Evolutionary conservation across 352 stramenopile genomes (phyloP).

Genomic region (Globisporangium okanoganense): DNA sequence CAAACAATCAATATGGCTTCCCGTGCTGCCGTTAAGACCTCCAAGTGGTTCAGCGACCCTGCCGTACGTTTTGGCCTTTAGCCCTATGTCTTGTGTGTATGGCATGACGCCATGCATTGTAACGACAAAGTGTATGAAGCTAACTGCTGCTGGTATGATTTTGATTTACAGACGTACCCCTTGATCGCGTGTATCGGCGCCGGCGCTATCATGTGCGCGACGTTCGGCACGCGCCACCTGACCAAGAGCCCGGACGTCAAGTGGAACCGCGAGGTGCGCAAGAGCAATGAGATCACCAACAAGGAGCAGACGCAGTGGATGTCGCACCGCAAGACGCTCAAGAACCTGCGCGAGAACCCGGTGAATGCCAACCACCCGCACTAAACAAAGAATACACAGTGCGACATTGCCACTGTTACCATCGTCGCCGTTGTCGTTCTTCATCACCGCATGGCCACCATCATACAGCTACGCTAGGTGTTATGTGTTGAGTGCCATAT

Average conservation of each 20-base stretch:
- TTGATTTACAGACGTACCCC: constrained; percentile 37
- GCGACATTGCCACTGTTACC: constrained; percentile 6
- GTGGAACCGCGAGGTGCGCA: constrained; percentile 55
- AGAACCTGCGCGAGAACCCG: constrained; percentile 34
- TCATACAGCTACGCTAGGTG: neutral
- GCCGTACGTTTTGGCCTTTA: constrained; percentile 22
- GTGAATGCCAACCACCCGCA: constrained; percentile 26
- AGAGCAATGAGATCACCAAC: constrained; percentile 42
- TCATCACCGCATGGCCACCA: neutral
- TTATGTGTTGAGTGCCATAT: constrained; percentile 1
- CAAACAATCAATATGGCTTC: constrained; percentile 25
- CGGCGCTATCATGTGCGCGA: constrained; percentile 36
- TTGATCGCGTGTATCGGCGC: constrained; percentile 35
- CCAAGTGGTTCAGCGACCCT: constrained; percentile 40
- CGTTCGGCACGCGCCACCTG: constrained; percentile 41
- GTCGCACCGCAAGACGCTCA: constrained; percentile 46
- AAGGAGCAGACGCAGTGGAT: constrained; percentile 41
- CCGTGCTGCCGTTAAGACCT: constrained; percentile 29
- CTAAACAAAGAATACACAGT: constrained; percentile 8
- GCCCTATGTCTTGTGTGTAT: neutral
- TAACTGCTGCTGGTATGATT: neutral
- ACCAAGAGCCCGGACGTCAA: constrained; percentile 57
- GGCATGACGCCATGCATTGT: neutral
- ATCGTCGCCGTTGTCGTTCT: neutral
- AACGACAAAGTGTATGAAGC: neutral